Evolutionary conservation across 441 rosid genomes (phyloP), one percentile per base, ranked within the genome.

Genomic region (Manihot esculenta): DNA sequence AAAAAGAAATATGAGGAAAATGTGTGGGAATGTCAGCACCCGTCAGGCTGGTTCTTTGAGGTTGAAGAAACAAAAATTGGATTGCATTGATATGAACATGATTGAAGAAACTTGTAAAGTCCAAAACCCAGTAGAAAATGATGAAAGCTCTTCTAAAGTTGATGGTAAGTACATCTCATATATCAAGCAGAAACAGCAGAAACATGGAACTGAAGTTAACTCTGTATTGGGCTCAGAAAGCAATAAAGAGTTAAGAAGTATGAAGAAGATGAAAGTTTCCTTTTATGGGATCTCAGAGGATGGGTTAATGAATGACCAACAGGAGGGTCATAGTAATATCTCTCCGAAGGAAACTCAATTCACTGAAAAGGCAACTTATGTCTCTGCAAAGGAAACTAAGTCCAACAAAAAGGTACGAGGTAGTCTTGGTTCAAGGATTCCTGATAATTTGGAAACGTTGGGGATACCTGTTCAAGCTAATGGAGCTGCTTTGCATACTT

Each of bases 11-110:
- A 72, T 35, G 30, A 62, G 72, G 76, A 83, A 71, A 70, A 68
- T 48, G 13, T 18, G 61, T 68, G 24, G 47, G 62, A 81, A 47
- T 68, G 75, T 56, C 18, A 70, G 27, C 54, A 24, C 73, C 50
- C 27, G 12, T 55, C 67, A 60, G 70, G 69, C 50, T 73, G 1
- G 51, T 42, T 35, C 71, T 21, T 67, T 23, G 30, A 65, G 66
- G 71, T 82, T 70, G 30, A 83, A 77, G 75, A 79, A 80, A 56
- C 81, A 14, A 64, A 80, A 79, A 69, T 42, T 53, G 27, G 69
- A 54, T 56, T 62, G 72, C 44, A 50, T 62, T 26, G 67, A 62
- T 27, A 60, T 54, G 50, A 45, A 68, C 23, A 49, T 62, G 47
- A 35, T 62, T 38, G 70, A 63, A 72, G 80, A 70, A 42, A 72